Conservation (phyloP, 768 basidiomycete species). For the Neoboletus magnificus region DNA sequence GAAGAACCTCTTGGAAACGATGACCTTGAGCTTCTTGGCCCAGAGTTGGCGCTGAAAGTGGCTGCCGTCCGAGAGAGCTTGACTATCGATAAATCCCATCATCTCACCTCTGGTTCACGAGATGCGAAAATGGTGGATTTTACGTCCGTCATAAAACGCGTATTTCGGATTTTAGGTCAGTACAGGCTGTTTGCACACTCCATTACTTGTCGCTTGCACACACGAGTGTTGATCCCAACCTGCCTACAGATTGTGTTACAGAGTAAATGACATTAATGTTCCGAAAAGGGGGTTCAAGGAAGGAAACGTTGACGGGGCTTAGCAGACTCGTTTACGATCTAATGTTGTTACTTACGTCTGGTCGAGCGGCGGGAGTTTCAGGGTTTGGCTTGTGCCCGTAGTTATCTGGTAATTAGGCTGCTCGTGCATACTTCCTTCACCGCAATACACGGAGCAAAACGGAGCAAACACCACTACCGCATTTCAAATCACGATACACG, state of each 20-base stretch:
- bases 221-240: background rate
- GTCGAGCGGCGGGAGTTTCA: background rate
- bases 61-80: conserved; percentile 23
- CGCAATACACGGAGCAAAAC: background rate
- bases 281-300: background rate
- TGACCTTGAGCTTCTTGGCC: conserved; percentile 15
- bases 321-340: background rate
- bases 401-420: conserved; percentile 2
- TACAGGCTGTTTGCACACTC: background rate
- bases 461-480: background rate
- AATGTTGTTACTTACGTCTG: conserved; percentile 8
- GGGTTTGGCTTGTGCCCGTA: background rate
- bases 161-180: conserved; percentile 8
- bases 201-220: background rate
- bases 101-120: background rate
- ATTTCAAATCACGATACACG: conserved; percentile 3
- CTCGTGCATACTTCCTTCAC: background rate
- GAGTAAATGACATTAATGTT: background rate
- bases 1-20: conserved; percentile 13
- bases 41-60: conserved; percentile 18
- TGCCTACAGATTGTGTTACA: background rate
- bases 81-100: background rate
- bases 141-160: conserved; percentile 6
- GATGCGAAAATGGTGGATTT: conserved; percentile 11
- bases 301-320: background rate